Conservation (phyloP, 345 rosid genomes). For the Leavenworthia alabamica region DNA sequence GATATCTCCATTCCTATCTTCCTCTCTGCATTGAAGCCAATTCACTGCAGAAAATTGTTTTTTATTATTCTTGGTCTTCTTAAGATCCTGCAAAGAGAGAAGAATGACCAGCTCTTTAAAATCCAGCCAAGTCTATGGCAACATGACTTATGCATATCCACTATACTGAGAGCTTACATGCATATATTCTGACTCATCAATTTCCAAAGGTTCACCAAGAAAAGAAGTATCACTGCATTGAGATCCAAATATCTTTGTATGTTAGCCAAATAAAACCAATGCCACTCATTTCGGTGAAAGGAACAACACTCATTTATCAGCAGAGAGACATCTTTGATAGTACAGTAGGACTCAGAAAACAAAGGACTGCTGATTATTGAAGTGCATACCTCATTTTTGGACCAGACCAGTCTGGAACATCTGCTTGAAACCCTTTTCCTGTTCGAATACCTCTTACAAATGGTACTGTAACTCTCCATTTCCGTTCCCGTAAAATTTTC, state of each 20-base stretch:
- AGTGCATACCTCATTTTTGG: slow-evolving; percentile 49
- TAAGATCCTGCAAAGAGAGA: slow-evolving; percentile 38
- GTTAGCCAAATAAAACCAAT: slow-evolving; percentile 10
- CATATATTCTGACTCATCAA: slow-evolving; percentile 34
- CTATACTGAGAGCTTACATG: slow-evolving; percentile 42
- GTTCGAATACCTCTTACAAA: slow-evolving; percentile 45
- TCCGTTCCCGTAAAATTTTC: slow-evolving; percentile 30
- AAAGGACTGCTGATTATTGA: slow-evolving; percentile 7
- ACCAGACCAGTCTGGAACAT: slow-evolving; percentile 80
- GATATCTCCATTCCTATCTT: slow-evolving; percentile 39
- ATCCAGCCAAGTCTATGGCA: neutral
- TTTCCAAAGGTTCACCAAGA: slow-evolving; percentile 39
- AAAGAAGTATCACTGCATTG: slow-evolving; percentile 50
- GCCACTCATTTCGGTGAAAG: slow-evolving; percentile 7
- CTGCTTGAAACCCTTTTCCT: slow-evolving; percentile 88
- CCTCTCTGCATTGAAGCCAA: slow-evolving; percentile 89
- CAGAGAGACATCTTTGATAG: neutral
- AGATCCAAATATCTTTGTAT: slow-evolving; percentile 14
- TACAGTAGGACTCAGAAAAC: slow-evolving; percentile 1
- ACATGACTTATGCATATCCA: slow-evolving; percentile 7
- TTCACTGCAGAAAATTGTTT: slow-evolving; percentile 47
- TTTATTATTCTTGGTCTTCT: slow-evolving; percentile 24
- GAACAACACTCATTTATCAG: slow-evolving; percentile 1
- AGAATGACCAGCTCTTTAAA: slow-evolving; percentile 8
- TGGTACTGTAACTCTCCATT: slow-evolving; percentile 48